phyloP scores from a whole-genome alignment of 1,284 basidiomycete species.

The Malassezia nana region DNA sequence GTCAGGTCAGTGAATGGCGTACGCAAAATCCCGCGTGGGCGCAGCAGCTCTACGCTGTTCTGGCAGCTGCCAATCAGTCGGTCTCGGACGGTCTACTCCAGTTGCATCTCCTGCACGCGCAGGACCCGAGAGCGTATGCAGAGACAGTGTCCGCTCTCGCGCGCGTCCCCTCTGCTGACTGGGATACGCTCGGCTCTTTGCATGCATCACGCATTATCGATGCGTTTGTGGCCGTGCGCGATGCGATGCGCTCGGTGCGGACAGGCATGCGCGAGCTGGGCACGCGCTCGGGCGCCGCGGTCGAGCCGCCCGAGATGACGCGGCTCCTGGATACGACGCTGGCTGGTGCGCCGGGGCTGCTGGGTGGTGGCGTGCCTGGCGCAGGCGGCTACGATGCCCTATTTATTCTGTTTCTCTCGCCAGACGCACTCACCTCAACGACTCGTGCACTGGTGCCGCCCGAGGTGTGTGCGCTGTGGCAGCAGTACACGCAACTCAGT shows the following conservation, averaged over 20 bases:
- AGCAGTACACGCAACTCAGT: conserved; percentile 10
- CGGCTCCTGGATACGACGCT: conserved; percentile 71
- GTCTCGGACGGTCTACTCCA: conserved; percentile 38
- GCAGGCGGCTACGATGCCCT: conserved; percentile 96
- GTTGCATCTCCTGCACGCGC: conserved; percentile 27
- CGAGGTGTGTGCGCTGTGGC: conserved; percentile 23
- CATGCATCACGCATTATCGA: conserved; percentile 17
- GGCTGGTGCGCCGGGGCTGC: conserved; percentile 62
- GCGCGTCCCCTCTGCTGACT: conserved; percentile 13
- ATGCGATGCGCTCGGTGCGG: conserved; percentile 59
- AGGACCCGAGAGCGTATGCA: conserved; percentile 34
- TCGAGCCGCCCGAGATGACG: conserved; percentile 85
- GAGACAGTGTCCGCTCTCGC: conserved; percentile 41
- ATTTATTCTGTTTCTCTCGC: conserved; percentile 60
- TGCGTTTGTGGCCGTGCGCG: conserved; percentile 31
- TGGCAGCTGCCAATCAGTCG: conserved; percentile 36
- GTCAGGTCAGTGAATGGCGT: conserved; percentile 38
- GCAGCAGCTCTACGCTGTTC: conserved; percentile 37
- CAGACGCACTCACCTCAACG: not conserved
- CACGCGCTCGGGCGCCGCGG: conserved; percentile 65
- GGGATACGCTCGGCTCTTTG: conserved; percentile 10
- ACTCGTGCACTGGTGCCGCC: conserved; percentile 6
- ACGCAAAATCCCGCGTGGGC: conserved; percentile 40
- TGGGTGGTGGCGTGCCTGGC: conserved; percentile 91
- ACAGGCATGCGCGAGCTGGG: conserved; percentile 79